Evolutionary conservation across 345 rosid genomes (phyloP).

Genomic region (Hevea brasiliensis): DNA sequence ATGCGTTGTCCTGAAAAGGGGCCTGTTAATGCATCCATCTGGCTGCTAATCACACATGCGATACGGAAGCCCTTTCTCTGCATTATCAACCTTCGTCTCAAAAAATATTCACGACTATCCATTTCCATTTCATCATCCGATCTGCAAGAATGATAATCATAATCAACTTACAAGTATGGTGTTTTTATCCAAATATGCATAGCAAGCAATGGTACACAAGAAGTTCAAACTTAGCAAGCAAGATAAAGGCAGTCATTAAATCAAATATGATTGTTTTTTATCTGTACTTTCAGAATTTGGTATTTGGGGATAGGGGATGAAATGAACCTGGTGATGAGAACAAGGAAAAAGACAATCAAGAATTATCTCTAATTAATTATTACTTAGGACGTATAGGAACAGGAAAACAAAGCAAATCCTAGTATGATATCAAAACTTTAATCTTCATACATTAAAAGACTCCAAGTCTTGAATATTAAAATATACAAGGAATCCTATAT

Average conservation of each 20-base stretch:
- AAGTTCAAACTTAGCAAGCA: not conserved
- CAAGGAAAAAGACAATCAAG: not conserved
- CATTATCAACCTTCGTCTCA: slow-evolving; percentile 34
- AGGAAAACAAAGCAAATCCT: not conserved
- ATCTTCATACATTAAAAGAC: too few species aligned
- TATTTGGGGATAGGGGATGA: not conserved
- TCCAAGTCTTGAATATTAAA: not conserved
- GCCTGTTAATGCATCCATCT: slow-evolving; percentile 65
- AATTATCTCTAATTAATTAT: not conserved
- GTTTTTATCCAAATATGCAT: not conserved
- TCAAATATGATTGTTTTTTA: not conserved
- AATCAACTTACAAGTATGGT: not conserved
- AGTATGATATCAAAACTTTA: not conserved
- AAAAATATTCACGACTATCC: slow-evolving; percentile 38
- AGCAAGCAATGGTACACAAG: too few species aligned
- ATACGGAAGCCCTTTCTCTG: slow-evolving; percentile 40
- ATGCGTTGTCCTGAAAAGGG: slow-evolving; percentile 39
- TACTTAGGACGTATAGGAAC: not conserved
- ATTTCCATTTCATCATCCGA: slow-evolving; percentile 43
- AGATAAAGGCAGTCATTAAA: not conserved
- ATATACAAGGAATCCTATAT: not conserved
- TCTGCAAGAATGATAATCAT: slow-evolving; percentile 36
- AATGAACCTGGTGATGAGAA: not conserved
- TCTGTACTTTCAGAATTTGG: not conserved
- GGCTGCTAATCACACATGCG: slow-evolving; percentile 54